These are phyloP conservation scores for Osmozyma mogii DNA, from an alignment of 805 yeast genomes.

Conservation along the genomic window DNA sequence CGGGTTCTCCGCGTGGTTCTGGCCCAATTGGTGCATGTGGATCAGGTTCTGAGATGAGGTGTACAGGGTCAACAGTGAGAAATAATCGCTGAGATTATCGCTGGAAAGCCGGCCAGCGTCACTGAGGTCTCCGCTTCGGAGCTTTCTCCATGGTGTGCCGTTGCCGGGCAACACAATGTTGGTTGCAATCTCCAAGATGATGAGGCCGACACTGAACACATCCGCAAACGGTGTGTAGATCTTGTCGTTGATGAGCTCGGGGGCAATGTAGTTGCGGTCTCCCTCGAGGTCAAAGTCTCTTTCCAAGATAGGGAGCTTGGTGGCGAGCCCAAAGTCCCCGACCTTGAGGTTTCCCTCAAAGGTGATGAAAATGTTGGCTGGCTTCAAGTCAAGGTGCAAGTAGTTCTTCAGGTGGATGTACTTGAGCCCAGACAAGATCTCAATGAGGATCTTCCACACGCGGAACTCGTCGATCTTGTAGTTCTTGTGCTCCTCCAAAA, in stretches of 20 bases:
- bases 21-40: conserved; percentile 8
- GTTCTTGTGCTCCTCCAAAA: conserved; percentile 65
- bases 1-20: conserved; percentile 3
- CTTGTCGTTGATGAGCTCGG: conserved; percentile 80
- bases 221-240: conserved; percentile 89
- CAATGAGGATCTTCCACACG: conserved; percentile 92
- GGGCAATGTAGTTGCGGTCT: conserved; percentile 95
- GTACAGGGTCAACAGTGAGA: conserved; percentile 26
- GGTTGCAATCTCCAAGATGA: conserved; percentile 93
- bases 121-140: conserved; percentile 88
- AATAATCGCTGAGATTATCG: conserved; percentile 37
- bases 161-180: conserved; percentile 92
- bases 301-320: conserved; percentile 61
- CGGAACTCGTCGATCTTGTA: conserved; percentile 89
- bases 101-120: conserved; percentile 83
- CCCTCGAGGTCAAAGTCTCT: conserved; percentile 86
- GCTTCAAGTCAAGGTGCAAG: conserved; percentile 86
- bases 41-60: conserved; percentile 17
- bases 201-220: conserved; percentile 86
- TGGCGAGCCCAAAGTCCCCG: conserved; percentile 95
- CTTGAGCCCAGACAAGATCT: conserved; percentile 68
- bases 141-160: conserved; percentile 93
- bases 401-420: conserved; percentile 71
- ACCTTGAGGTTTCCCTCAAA: conserved; percentile 91
- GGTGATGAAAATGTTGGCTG: conserved; percentile 89